phyloP scores from a whole-genome alignment of 352 stramenopile species.

The Peronospora farinosa region DNA sequence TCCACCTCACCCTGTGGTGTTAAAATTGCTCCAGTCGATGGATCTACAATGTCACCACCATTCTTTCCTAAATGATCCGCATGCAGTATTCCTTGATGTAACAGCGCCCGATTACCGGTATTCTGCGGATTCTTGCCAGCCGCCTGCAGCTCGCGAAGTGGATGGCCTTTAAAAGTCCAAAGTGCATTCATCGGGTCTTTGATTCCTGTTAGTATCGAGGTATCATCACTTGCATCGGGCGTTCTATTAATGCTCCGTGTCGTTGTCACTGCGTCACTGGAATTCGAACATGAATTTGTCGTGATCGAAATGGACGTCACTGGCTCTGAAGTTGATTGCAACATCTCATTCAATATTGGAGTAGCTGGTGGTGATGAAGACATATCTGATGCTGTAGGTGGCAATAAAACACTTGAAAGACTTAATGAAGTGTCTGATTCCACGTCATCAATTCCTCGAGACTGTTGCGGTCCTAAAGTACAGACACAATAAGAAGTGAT shows the following conservation, averaged over 20 bases:
- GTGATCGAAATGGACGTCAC: not conserved
- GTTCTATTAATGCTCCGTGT: constrained; percentile 17
- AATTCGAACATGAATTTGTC: constrained; percentile 10
- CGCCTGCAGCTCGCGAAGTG: constrained; percentile 37
- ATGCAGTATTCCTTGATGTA: constrained; percentile 8
- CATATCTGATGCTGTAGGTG: not conserved
- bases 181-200: constrained; percentile 58
- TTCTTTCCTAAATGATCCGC: constrained; percentile 13
- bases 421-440: constrained; percentile 11
- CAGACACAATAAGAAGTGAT: constrained; percentile 3
- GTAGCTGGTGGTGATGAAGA: constrained; percentile 9
- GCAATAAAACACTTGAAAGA: constrained; percentile 13
- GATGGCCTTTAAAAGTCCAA: constrained; percentile 61
- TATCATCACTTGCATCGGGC: constrained; percentile 6
- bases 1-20: constrained; percentile 27
- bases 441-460: constrained; percentile 7
- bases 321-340: constrained; percentile 2
- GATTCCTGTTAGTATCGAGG: constrained; percentile 8
- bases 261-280: constrained; percentile 7
- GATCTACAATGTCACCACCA: constrained; percentile 3
- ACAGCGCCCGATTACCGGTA: constrained; percentile 8
- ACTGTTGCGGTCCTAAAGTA: constrained; percentile 9
- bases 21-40: constrained; percentile 3
- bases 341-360: constrained; percentile 17
- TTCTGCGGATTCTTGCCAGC: constrained; percentile 37